phyloP scores from a whole-genome alignment of 1,284 basidiomycete genomes.

The Ceratobasidium sp. region DNA sequence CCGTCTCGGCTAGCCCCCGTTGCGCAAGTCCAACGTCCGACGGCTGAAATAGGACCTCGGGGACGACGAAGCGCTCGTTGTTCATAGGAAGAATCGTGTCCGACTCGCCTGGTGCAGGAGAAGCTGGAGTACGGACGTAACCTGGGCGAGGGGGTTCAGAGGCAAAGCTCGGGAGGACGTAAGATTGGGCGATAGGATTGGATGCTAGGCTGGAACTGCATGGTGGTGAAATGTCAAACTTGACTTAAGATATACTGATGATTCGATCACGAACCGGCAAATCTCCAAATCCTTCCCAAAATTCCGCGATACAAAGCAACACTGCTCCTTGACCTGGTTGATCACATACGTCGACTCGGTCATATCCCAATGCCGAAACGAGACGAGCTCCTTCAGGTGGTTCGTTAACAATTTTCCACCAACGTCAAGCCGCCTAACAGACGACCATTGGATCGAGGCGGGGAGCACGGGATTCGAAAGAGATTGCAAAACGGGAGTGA shows the following conservation, averaged over 20 bases:
- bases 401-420: slow-evolving; percentile 96
- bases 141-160: slow-evolving; percentile 70
- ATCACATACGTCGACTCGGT: slow-evolving; percentile 96
- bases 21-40: slow-evolving; percentile 90
- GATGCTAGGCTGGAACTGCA: slow-evolving; percentile 53
- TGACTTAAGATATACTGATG: background rate
- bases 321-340: slow-evolving; percentile 89
- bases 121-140: slow-evolving; percentile 70
- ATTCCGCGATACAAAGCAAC: slow-evolving; percentile 86
- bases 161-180: slow-evolving; percentile 90
- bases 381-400: slow-evolving; percentile 92
- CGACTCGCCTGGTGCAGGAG: slow-evolving; percentile 13
- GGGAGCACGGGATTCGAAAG: slow-evolving; percentile 71
- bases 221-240: background rate
- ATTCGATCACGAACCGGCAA: slow-evolving; percentile 71
- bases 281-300: slow-evolving; percentile 81
- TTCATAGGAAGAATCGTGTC: slow-evolving; percentile 89
- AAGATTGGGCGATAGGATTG: slow-evolving; percentile 86
- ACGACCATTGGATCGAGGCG: slow-evolving; percentile 48
- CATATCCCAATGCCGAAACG: slow-evolving; percentile 97
- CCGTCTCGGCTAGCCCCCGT: slow-evolving; percentile 79
- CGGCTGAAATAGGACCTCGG: slow-evolving; percentile 90
- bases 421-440: slow-evolving; percentile 79
- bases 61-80: slow-evolving; percentile 90
- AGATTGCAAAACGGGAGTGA: slow-evolving; percentile 84